Evolutionary conservation across 495 filamentous ascomycete species (phyloP), one percentile per base, ranked within the genome.

Genomic region (Neurospora discreta): DNA sequence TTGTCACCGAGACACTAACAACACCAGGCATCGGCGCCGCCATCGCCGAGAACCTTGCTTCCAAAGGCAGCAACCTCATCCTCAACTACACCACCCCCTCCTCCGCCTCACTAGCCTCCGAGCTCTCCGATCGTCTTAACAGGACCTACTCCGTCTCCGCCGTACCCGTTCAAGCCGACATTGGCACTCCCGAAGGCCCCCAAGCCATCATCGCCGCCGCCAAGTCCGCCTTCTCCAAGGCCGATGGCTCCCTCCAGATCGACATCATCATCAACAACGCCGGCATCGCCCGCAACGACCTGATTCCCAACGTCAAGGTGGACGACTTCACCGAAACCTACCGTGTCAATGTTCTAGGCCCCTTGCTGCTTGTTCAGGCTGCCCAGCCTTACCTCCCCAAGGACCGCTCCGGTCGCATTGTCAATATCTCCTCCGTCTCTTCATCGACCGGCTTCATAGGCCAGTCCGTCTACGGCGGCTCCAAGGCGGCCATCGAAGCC

Each of bases 241-340:
- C 71, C 5, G 68, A 65, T 39, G 72, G 74, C 38, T 72, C 75
- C 33, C 87, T 94, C 80, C 89, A 90, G 73, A 88, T 97, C 80
- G 92, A 97, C 79, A 93, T 97, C 74, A 81, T 97, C 36, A 83
- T 97, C 83, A 96, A 97, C 86, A 97, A 97, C 79, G 93, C 94
- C 58, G 94, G 90, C 71, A 83, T 95, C 10, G 84, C 89, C 2
- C 77, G 76, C 38, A 90, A 94, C 80, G 80, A 85, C 15, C 78
- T 78, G 39, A 76, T 97, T 7, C 86, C 89, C 70, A 83, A 89
- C 69, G 75, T 89, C 68, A 86, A 79, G 0, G 68, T 84, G 5
- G 85, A 86, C 33, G 86, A 92, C 68, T 97, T 93, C 82, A 82
- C 88, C 58, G 82, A 84, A 75, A 89, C 89, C 70, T 97, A 95